Percentiles rank a stretch among this genome's conserved stretches.
phyloP scores from a whole-genome alignment of 495 filamentous ascomycete genomes.

The Chaetomium cochliodes region DNA sequence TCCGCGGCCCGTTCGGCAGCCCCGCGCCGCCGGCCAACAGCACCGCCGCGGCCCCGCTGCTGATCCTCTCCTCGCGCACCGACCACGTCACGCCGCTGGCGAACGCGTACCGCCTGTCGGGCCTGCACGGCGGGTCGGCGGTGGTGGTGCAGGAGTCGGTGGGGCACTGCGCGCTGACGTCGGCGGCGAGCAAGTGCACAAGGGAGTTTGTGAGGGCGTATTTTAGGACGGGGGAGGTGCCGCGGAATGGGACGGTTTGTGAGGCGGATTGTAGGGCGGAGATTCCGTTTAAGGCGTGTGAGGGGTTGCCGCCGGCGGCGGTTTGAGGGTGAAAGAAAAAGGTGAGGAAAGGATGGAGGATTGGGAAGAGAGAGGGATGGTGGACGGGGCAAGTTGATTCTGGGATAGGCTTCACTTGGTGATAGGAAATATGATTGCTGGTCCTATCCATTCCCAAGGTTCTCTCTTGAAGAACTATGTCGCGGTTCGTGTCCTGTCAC shows the following conservation, averaged over 20 bases:
- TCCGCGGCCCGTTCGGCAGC: conserved; percentile 32
- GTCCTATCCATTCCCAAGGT: no score
- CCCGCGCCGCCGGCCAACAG: conserved; percentile 20
- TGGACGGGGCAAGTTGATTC: no score
- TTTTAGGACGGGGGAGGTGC: conserved; percentile 33
- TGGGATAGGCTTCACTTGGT: no score
- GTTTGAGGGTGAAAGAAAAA: no score
- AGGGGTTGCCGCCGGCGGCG: no score
- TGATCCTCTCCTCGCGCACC: conserved; percentile 33
- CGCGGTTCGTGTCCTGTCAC: no score
- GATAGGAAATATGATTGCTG: no score
- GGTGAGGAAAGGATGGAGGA: no score
- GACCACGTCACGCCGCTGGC: conserved; percentile 39
- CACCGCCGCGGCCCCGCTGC: conserved; percentile 13
- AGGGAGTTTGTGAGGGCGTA: conserved; percentile 28
- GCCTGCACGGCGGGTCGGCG: conserved; percentile 25
- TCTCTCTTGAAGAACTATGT: no score
- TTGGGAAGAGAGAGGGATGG: no score
- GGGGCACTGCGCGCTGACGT: conserved; percentile 31
- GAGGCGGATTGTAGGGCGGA: conserved; percentile 27
- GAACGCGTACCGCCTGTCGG: conserved; percentile 33
- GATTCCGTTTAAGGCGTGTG: conserved; percentile 7
- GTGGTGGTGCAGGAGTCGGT: conserved; percentile 34
- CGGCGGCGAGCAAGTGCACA: conserved; percentile 30
- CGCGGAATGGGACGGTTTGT: conserved; percentile 29